Evolutionary conservation across 2,329 filamentous ascomycete species (phyloP).

Genomic region (Coleophoma eucalyptorum): DNA sequence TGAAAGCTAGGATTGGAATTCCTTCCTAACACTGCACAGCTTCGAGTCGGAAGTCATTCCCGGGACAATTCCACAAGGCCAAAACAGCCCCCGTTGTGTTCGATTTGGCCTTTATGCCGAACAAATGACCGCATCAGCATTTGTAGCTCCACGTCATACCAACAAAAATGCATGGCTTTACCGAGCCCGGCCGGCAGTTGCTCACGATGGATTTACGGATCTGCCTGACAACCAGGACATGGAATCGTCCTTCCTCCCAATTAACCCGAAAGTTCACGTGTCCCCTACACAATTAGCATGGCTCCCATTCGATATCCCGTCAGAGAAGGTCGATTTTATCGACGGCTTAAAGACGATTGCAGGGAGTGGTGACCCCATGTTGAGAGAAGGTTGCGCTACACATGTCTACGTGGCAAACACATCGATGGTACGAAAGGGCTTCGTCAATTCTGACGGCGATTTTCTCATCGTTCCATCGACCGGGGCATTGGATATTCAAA

Average conservation of each 20-base stretch:
- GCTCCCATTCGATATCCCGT: slow-evolving; percentile 35
- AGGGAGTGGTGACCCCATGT: slow-evolving; percentile 45
- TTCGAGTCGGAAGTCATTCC: slow-evolving; percentile 37
- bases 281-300: slow-evolving; percentile 40
- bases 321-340: slow-evolving; percentile 44
- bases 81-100: slow-evolving; percentile 34
- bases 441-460: slow-evolving; percentile 57
- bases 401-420: slow-evolving; percentile 44
- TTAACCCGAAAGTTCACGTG: slow-evolving; percentile 39
- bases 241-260: slow-evolving; percentile 37
- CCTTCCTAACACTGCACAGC: slow-evolving; percentile 8
- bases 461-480: slow-evolving; percentile 61
- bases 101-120: slow-evolving; percentile 39
- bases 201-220: slow-evolving; percentile 24
- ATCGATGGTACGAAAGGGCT: slow-evolving; percentile 40
- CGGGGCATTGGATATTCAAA: slow-evolving; percentile 53
- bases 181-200: slow-evolving; percentile 34
- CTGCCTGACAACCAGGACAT: slow-evolving; percentile 29
- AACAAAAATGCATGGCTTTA: slow-evolving; percentile 36
- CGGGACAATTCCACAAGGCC: slow-evolving; percentile 32
- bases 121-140: slow-evolving; percentile 40
- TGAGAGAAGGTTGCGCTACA: slow-evolving; percentile 42
- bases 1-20: background rate
- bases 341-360: slow-evolving; percentile 44
- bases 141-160: slow-evolving; percentile 34